These are phyloP conservation scores for Filosporella fistucella DNA, from an alignment of 495 filamentous ascomycete species.

Conservation along the genomic window DNA sequence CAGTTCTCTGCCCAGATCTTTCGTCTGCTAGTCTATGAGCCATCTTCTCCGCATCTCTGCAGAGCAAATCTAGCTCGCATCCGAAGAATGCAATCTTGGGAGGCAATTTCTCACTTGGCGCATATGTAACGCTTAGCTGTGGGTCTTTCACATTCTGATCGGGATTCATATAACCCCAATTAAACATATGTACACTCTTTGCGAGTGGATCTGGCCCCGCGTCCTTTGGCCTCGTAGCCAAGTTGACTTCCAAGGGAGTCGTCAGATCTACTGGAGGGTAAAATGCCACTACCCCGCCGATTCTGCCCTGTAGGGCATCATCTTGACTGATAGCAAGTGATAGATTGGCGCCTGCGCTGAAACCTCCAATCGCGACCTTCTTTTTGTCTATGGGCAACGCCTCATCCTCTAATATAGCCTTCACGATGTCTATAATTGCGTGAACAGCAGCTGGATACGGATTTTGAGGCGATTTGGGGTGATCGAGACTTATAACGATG, in stretches of 20 bases:
- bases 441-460: constrained; percentile 29
- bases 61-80: constrained; percentile 19
- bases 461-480: constrained; percentile 30
- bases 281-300: constrained; percentile 30
- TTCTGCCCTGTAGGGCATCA: constrained; percentile 23
- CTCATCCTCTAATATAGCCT: constrained; percentile 22
- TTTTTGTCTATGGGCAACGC: constrained; percentile 24
- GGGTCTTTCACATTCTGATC: constrained; percentile 33
- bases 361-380: constrained; percentile 32
- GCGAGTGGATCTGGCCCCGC: constrained; percentile 25
- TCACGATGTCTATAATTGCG: constrained; percentile 24
- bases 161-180: constrained; percentile 29
- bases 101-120: constrained; percentile 27
- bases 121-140: constrained; percentile 30
- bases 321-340: constrained; percentile 28
- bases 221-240: constrained; percentile 22
- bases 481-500: constrained; percentile 32
- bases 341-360: constrained; percentile 34
- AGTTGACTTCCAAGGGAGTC: constrained; percentile 22
- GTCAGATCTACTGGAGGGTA: constrained; percentile 33
- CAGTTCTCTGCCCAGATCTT: constrained; percentile 13
- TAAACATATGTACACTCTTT: constrained; percentile 23
- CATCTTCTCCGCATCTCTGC: constrained; percentile 31
- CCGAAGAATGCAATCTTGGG: constrained; percentile 16
- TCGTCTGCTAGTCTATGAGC: constrained; percentile 28